Percentiles rank a stretch among this genome's conserved stretches.
Evolutionary conservation across 202 grass and related monocot genomes (phyloP).

Genomic region (Dendrocalamus latiflorus): DNA sequence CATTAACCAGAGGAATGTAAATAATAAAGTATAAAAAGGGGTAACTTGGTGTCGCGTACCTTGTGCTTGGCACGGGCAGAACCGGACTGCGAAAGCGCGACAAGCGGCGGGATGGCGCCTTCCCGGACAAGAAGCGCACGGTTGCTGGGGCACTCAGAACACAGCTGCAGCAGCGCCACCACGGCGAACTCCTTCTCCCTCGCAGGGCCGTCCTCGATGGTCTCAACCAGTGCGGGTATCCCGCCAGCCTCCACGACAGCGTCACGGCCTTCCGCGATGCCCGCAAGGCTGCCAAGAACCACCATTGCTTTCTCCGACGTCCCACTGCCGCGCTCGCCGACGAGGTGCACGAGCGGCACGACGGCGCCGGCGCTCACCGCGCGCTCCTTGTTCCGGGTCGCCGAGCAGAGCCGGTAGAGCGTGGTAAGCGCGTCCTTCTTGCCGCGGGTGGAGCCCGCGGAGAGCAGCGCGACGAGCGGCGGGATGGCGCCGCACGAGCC

Average conservation of each 20-base stretch:
- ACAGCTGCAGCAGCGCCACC: slow-evolving; percentile 76
- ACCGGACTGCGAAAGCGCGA: slow-evolving; percentile 78
- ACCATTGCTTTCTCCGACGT: slow-evolving; percentile 97
- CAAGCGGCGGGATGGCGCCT: slow-evolving; percentile 92
- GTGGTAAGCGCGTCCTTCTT: slow-evolving; percentile 97
- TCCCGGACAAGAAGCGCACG: slow-evolving; percentile 80
- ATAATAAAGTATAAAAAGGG: background rate
- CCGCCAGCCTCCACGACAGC: slow-evolving; percentile 78
- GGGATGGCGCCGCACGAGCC: slow-evolving; percentile 75
- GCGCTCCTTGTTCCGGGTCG: slow-evolving; percentile 81
- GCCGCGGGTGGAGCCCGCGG: slow-evolving; percentile 61
- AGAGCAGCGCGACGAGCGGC: slow-evolving; percentile 71
- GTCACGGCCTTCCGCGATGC: slow-evolving; percentile 62
- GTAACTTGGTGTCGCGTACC: slow-evolving; percentile 27
- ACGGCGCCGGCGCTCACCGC: slow-evolving; percentile 69
- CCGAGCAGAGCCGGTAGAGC: slow-evolving; percentile 86
- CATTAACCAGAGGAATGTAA: background rate
- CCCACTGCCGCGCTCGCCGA: slow-evolving; percentile 55
- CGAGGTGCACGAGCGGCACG: slow-evolving; percentile 66
- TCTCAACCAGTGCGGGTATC: slow-evolving; percentile 72
- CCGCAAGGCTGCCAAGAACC: slow-evolving; percentile 68
- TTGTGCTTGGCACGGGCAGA: slow-evolving; percentile 90
- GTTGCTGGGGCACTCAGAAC: slow-evolving; percentile 58
- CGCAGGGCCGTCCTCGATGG: slow-evolving; percentile 70
- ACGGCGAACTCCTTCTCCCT: slow-evolving; percentile 92